Evolutionary conservation across 768 basidiomycete species (phyloP), one percentile per base, ranked within the genome.

Genomic region (Termitomyces sp.): DNA sequence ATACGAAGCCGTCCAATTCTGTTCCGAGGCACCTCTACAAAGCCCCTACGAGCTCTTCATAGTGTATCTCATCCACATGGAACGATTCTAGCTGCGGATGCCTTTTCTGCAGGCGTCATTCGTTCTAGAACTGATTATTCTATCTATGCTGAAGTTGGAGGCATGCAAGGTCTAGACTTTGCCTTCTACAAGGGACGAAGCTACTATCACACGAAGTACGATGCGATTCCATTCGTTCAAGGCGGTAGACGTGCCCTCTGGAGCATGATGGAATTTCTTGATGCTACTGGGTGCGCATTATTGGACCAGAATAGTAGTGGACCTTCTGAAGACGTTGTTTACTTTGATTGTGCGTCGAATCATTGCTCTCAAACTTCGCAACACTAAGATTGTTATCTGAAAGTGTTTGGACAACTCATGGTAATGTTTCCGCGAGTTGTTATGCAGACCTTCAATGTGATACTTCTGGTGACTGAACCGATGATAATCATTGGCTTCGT

Each of bases 181-280:
- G 88, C 91, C 0, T 93, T 92, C 66, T 93, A 92, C 69, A 80
- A 77, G 58, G 83, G 83, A 1, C 77, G 91, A 44, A 85, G 86
- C 59, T 79, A 77, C 60, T 93, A 93, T 62, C 92, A 94, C 67
- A 92, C 91, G 0, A 80, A 79, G 65, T 81, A 81, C 43, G 91
- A 93, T 65, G 78, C 83, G 1, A 77, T 92, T 45, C 75, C 86
- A 7, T 80, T 80, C 52, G 84, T 78, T 32, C 67, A 74, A 2
- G 86, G 85, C 0, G 77, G 73, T 57, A 73, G 69, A 36, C 63
- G 66, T 36, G 73, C 86, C 8, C 72, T 94, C 9, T 93, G 90
- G 90, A 78, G 83, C 3, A 89, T 92, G 86, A 81, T 93, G 81
- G 88, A 92, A 60, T 76, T 78, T 1, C 73, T 83, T 0, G 70